These are phyloP conservation scores for Gynostemma pentaphyllum DNA, from an alignment of 306 rosid species.

Conservation along the genomic window DNA sequence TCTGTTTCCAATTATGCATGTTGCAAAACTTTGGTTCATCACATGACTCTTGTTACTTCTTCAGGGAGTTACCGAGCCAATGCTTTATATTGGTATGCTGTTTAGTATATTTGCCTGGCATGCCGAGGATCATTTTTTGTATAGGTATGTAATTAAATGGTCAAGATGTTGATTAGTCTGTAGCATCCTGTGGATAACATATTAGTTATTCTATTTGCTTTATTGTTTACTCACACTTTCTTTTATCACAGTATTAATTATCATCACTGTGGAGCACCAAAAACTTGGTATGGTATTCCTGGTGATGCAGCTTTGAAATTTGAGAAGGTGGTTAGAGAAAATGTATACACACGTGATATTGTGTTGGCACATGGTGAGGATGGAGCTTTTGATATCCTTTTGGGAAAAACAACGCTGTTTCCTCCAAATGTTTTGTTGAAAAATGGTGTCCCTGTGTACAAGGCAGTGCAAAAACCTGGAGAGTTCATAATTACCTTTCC, in stretches of 20 bases:
- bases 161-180: not conserved
- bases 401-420: conserved; percentile 90
- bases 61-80: conserved; percentile 98
- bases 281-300: conserved; percentile 97
- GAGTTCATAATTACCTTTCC: conserved; percentile 88
- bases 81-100: conserved; percentile 95
- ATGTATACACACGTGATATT: conserved; percentile 75
- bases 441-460: conserved; percentile 72
- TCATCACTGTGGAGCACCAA: conserved; percentile 94
- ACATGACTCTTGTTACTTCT: conserved; percentile 15
- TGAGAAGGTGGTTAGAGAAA: conserved; percentile 76
- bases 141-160: conserved; percentile 41
- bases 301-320: conserved; percentile 83
- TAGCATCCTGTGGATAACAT: not conserved
- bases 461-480: conserved; percentile 91
- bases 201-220: conserved; percentile 1
- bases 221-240: conserved; percentile 10
- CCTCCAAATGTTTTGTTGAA: conserved; percentile 82
- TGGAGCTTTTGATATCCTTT: conserved; percentile 89
- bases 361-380: conserved; percentile 69
- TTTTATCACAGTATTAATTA: conserved; percentile 72
- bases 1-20: not conserved
- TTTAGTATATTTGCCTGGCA: conserved; percentile 99
- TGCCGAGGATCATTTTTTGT: conserved; percentile 90
- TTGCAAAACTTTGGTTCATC: conserved; percentile 5